A percentile compares a stretch with the other conserved stretches of the same genome.
Evolutionary conservation across 345 rosid species (phyloP).

Genomic region (Brassica carinata): DNA sequence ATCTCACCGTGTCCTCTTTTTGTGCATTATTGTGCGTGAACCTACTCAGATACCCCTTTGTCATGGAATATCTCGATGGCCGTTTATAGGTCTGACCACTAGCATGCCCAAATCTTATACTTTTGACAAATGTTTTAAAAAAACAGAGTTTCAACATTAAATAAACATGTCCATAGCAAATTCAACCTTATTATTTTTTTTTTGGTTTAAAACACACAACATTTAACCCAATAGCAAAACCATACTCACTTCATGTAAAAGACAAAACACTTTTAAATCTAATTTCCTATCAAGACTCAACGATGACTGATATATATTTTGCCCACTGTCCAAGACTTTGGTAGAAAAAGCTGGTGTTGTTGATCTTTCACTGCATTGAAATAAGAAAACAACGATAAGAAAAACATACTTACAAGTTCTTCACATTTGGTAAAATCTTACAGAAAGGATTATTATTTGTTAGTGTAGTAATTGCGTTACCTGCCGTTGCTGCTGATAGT

Average conservation of each 20-base stretch:
- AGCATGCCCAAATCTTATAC: neutral
- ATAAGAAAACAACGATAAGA: conserved; percentile 5
- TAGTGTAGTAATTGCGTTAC: neutral
- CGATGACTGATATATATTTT: conserved; percentile 11
- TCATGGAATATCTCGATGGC: neutral
- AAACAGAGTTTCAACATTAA: neutral
- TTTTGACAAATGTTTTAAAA: neutral
- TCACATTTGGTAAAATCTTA: neutral
- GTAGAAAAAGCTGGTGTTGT: conserved; percentile 13
- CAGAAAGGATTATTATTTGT: neutral
- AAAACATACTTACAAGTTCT: neutral
- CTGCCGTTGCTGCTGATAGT: conserved; percentile 58
- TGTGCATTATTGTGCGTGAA: neutral
- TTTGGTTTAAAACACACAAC: neutral
- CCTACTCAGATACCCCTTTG: neutral
- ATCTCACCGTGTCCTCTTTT: no score
- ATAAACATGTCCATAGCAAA: neutral
- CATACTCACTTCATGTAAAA: conserved; percentile 13
- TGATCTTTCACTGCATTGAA: conserved; percentile 34
- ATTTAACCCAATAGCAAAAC: neutral
- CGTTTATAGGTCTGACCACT: neutral
- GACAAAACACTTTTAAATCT: conserved; percentile 21
- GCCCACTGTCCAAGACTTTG: conserved; percentile 28
- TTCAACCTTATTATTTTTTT: neutral
- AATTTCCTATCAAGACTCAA: conserved; percentile 32